These are phyloP conservation scores for Fusarium sp. DNA, from an alignment of 2,329 filamentous ascomycete genomes.

Conservation along the genomic window DNA sequence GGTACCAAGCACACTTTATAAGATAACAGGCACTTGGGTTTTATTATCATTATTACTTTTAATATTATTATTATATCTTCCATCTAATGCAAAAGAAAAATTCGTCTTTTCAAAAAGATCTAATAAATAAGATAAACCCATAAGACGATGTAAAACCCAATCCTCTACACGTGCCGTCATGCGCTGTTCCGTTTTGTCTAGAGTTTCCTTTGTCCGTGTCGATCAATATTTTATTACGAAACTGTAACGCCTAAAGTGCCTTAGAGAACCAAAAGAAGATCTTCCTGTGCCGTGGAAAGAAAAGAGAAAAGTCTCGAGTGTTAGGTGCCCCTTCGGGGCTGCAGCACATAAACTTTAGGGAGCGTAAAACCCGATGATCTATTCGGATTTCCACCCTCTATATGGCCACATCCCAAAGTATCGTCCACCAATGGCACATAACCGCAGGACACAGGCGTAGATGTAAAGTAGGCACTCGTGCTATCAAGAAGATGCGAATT, in stretches of 20 bases:
- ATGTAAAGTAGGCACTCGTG: slow-evolving; percentile 17
- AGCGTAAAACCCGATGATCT: slow-evolving; percentile 38
- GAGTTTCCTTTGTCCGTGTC: slow-evolving; percentile 12
- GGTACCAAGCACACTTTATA: background rate
- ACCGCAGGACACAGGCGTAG: background rate
- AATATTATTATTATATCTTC: slow-evolving; percentile 25
- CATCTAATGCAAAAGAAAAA: slow-evolving; percentile 4
- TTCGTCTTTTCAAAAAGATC: slow-evolving; percentile 9
- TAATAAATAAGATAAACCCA: background rate
- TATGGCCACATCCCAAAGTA: slow-evolving; percentile 28
- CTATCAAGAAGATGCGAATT: background rate
- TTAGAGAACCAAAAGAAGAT: slow-evolving; percentile 4
- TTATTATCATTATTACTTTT: too few relatives aligned
- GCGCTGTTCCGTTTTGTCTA: slow-evolving; percentile 1
- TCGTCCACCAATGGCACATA: slow-evolving; percentile 23
- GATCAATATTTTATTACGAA: slow-evolving; percentile 30
- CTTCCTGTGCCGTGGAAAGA: background rate
- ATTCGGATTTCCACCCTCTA: slow-evolving; percentile 28
- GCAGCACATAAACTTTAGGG: slow-evolving; percentile 30
- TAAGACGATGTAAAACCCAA: too few relatives aligned
- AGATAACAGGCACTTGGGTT: background rate
- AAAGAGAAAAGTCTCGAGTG: slow-evolving; percentile 22
- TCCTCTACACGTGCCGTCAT: slow-evolving; percentile 13
- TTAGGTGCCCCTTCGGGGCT: slow-evolving; percentile 29
- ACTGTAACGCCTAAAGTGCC: background rate